Base-by-base conservation (phyloP, 1,139 yeast species). In the Debaryomycetaceae sp. region DNA sequence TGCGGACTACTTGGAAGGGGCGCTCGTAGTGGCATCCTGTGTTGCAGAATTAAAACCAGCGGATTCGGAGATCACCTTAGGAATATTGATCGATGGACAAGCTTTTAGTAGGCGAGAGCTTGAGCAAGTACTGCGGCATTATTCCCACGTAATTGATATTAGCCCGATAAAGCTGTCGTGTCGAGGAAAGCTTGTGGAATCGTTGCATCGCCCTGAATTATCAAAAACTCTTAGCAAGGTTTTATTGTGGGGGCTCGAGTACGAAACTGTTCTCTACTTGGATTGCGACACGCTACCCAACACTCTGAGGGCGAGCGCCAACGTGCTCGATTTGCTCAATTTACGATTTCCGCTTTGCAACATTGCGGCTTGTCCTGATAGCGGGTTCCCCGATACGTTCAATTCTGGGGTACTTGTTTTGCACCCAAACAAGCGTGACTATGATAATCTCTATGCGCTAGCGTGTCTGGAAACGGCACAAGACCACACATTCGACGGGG, bases 381-480 rank as follows among this genome's bases (percentile, higher is more conserved):
- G 78, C 16, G 96, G 97, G 13, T 90, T 95, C 77, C 97, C 97
- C 1, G 97, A 90, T 53, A 69, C 83, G 43, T 90, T 90, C 64
- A 90, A 90, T 55, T 77, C 93, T 15, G 97, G 97, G 6, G 75
- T 90, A 24, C 67, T 90, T 49, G 63, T 77, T 6, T 55, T 82
- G 25, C 65, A 64, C 25, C 95, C 95, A 2, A 63, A 68, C 41
- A 27, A 41, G 5, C 39, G 45, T 1, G 70, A 65, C 26, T 78
- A 62, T 43, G 38, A 53, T 3, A 58, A 61, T 12, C 57, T 85
- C 36, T 34, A 55, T 32, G 37, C 53, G 21, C 54, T 64, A 32
- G 20, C 20, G 6, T 18, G 20, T 18, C 6, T 7, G 8, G 10
- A 6, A 6, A n/a, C n/a, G n/a, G n/a, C n/a, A n/a, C 25, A 25